These are phyloP conservation scores for Karstenula rhodostoma DNA, from an alignment of 2,329 filamentous ascomycete species.

Conservation along the genomic window DNA sequence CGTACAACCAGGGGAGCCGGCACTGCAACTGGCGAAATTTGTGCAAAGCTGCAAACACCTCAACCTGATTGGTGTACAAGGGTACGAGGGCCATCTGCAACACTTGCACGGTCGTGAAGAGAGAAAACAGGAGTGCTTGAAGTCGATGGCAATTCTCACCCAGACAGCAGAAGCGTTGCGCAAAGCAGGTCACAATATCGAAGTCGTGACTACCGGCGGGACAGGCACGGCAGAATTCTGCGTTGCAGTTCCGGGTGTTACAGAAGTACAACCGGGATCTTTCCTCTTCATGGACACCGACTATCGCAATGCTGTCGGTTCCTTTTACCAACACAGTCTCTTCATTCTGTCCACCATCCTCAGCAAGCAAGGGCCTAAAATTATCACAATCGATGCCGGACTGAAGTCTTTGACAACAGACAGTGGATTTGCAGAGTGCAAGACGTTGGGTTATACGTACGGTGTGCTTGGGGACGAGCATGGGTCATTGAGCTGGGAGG, in stretches of 20 bases:
- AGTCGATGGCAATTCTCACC: slow-evolving; percentile 56
- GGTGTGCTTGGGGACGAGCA: slow-evolving; percentile 60
- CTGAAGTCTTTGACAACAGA: slow-evolving; percentile 62
- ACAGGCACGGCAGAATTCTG: slow-evolving; percentile 65
- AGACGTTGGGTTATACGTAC: slow-evolving; percentile 53
- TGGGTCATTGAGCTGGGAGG: slow-evolving; percentile 57
- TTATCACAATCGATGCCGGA: slow-evolving; percentile 60
- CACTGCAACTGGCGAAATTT: slow-evolving; percentile 51
- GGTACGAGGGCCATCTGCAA: slow-evolving; percentile 64
- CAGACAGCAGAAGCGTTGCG: slow-evolving; percentile 55
- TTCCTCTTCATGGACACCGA: slow-evolving; percentile 68
- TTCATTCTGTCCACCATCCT: slow-evolving; percentile 60
- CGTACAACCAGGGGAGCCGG: slow-evolving; percentile 54
- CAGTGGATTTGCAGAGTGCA: slow-evolving; percentile 60
- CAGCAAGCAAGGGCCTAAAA: slow-evolving; percentile 55
- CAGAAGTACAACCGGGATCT: slow-evolving; percentile 63
- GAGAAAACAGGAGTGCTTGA: slow-evolving; percentile 54
- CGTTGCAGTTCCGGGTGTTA: slow-evolving; percentile 59
- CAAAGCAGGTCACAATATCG: slow-evolving; percentile 53
- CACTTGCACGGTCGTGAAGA: slow-evolving; percentile 58
- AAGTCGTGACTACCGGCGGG: slow-evolving; percentile 62
- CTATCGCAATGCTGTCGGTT: slow-evolving; percentile 62
- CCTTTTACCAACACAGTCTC: slow-evolving; percentile 59
- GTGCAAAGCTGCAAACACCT: slow-evolving; percentile 51
- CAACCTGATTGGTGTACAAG: slow-evolving; percentile 59